Evolutionary conservation across 2,329 filamentous ascomycete genomes (phyloP).

Genomic region (Annulohypoxylon truncatum): DNA sequence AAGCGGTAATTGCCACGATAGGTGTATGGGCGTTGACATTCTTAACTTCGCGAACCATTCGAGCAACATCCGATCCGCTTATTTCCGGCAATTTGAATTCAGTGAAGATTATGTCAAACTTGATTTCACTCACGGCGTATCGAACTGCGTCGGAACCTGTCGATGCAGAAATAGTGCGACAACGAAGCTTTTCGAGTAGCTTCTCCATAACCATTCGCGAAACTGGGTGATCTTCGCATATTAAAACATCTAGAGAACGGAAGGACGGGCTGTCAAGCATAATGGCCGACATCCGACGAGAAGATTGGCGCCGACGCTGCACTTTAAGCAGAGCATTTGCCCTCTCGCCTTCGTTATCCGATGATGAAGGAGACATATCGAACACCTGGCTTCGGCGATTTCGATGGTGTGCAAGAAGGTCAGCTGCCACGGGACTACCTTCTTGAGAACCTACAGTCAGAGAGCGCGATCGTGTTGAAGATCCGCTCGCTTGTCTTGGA

Average conservation of each 20-base stretch:
- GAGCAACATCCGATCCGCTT: conserved; percentile 92
- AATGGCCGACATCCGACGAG: conserved; percentile 92
- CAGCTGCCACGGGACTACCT: conserved; percentile 77
- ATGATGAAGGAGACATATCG: conserved; percentile 96
- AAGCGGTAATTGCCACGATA: conserved; percentile 95
- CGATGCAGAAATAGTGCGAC: conserved; percentile 89
- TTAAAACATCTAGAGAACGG: conserved; percentile 90
- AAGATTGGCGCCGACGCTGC: conserved; percentile 93
- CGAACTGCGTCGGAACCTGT: conserved; percentile 93
- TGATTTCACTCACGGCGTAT: conserved; percentile 95
- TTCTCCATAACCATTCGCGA: conserved; percentile 99
- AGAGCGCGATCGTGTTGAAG: conserved; percentile 81
- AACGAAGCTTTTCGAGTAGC: conserved; percentile 91
- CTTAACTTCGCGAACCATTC: conserved; percentile 97
- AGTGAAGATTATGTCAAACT: conserved; percentile 98
- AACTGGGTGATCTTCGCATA: conserved; percentile 97
- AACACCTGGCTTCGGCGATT: conserved; percentile 95
- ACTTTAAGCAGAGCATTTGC: conserved; percentile 91
- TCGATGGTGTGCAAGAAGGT: conserved; percentile 78
- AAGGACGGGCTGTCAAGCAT: conserved; percentile 87
- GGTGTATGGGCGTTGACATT: conserved; percentile 95
- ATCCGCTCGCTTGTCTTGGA: conserved; percentile 69
- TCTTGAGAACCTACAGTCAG: conserved; percentile 96
- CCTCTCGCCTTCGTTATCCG: conserved; percentile 94
- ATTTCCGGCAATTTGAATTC: conserved; percentile 96